Evolutionary conservation across 2,329 filamentous ascomycete genomes (phyloP).

Genomic region (Cryphonectria carpinicola): DNA sequence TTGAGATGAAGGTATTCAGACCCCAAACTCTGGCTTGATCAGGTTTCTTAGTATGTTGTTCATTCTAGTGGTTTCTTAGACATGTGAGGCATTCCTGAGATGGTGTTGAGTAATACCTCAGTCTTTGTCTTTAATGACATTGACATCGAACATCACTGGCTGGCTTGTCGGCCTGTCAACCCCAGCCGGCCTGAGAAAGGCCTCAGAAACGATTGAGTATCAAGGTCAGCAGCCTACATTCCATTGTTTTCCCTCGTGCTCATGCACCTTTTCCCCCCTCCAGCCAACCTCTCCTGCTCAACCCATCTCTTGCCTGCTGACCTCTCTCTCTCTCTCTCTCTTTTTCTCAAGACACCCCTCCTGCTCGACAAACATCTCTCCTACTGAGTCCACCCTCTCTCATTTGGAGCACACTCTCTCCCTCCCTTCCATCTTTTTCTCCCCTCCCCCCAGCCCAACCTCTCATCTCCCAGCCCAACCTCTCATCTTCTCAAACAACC

Average conservation of each 20-base stretch:
- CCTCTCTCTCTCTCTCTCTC: too few species aligned
- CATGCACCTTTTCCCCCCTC: neutral
- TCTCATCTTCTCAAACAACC: too few species aligned
- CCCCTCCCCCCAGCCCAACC: too few species aligned
- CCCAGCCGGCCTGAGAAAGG: neutral
- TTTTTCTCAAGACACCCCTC: too few species aligned
- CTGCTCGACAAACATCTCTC: too few species aligned
- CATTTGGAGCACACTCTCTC: neutral
- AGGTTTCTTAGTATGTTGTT: too few species aligned
- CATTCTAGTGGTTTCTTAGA: too few species aligned
- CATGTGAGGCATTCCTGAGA: too few species aligned
- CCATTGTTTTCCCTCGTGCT: neutral
- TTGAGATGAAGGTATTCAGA: too few species aligned
- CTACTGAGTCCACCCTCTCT: neutral
- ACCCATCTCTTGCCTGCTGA: neutral
- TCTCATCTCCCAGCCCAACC: too few species aligned
- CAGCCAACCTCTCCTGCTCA: neutral
- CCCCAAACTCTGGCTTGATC: too few species aligned
- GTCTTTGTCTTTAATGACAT: neutral
- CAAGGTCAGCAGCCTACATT: neutral
- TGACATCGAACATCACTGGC: neutral
- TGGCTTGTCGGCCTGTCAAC: neutral
- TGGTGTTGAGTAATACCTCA: neutral
- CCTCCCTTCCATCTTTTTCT: neutral
- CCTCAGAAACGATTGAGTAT: neutral